These are phyloP conservation scores for Trichophyton verrucosum DNA, from an alignment of 2,329 filamentous ascomycete species.

Conservation along the genomic window DNA sequence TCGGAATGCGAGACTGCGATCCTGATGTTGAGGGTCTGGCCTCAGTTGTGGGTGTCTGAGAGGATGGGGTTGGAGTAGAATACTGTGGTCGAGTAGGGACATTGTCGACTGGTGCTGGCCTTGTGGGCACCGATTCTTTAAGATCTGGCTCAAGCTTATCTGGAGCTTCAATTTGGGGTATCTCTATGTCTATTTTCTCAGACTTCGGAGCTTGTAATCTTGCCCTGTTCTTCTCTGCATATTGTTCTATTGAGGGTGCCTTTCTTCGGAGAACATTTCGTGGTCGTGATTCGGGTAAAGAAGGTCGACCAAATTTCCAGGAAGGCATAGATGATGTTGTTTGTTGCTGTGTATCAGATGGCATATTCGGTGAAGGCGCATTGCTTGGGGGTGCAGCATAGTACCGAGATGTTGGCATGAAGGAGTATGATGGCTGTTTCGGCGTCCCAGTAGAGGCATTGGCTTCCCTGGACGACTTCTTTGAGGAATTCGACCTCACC, in stretches of 20 bases:
- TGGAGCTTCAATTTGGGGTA: background rate
- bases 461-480: slow-evolving; percentile 15
- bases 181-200: background rate
- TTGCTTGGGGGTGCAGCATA: background rate
- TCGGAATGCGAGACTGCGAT: slow-evolving; percentile 19
- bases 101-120: background rate
- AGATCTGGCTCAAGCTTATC: background rate
- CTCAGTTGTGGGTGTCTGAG: slow-evolving; percentile 1
- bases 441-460: background rate
- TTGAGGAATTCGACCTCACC: slow-evolving; percentile 9
- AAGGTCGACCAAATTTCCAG: background rate
- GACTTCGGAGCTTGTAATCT: background rate
- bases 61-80: background rate
- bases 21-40: background rate
- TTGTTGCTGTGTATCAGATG: background rate
- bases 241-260: slow-evolving; percentile 29
- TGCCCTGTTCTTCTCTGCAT: slow-evolving; percentile 13
- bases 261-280: slow-evolving; percentile 33
- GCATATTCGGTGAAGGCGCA: background rate
- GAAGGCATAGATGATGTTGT: background rate
- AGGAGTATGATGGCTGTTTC: background rate
- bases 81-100: background rate
- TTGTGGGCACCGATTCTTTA: background rate
- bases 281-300: slow-evolving; percentile 15
- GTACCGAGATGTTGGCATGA: background rate